Base-by-base conservation (phyloP, 352 stramenopile species). In the Thalassiosira mediterranea region DNA sequence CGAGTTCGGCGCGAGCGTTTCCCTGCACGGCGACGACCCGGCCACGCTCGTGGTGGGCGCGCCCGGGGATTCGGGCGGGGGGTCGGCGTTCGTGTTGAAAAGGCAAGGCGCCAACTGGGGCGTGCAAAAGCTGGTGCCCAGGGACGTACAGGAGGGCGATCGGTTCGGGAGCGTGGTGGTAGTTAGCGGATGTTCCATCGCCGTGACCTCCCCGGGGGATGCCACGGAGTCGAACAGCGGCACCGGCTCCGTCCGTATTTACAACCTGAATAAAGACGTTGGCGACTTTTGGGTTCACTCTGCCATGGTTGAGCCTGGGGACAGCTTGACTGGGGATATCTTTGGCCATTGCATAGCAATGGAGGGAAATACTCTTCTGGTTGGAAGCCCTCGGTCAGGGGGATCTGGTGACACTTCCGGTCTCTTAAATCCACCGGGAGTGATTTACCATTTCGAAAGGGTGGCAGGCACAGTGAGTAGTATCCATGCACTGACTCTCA, bases 311-410 rank as follows among this genome's bases (percentile, higher is more conserved):
- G 37, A 56, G 34, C 37, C 17, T 11, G n/a, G 10, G 28, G 56
- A 52, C 44, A 52, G 44, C 25, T 17, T 64, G 7, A 8, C 3
- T 32, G 57, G 57, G 4, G 5, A 34, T 57, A 13, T 56, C 31
- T 54, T 66, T 40, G 31, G n/a, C n/a, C 21, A 66, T 17, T 66
- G 57, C 47, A 48, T 66, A 3, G 57, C 31, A 0, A 53, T 66
- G 37, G 17, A 56, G 40, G 57, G 40, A 2, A 37, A 66, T 26
- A 56, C 44, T 21, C n/a, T 66, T 1, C 38, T 66, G 26, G 38
- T 56, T 38, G 57, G 57, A 1, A 54, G 38, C 23, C 34, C 40
- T 8, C 3, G 28, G 44, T 7, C 21, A 37, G 48, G 21, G 23
- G 44, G 17, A 53, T 8, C 4, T 28, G 44, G 21, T n/a, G 44